These are phyloP conservation scores for Raffaelea arxii DNA, from an alignment of 2,329 filamentous ascomycete genomes.

Conservation along the genomic window DNA sequence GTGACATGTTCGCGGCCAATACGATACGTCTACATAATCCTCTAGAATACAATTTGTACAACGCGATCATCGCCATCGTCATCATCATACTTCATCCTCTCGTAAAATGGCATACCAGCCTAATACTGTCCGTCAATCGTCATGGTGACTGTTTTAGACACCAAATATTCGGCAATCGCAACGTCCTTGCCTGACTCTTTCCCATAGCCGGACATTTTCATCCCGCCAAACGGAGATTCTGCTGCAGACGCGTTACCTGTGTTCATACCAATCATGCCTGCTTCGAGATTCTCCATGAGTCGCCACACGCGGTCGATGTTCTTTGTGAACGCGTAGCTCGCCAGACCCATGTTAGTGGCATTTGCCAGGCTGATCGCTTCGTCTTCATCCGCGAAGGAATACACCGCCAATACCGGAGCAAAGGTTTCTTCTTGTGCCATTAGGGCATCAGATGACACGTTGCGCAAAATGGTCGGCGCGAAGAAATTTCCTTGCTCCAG, in stretches of 20 bases:
- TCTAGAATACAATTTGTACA: too few species aligned
- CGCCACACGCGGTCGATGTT: slow-evolving; percentile 24
- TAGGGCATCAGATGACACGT: slow-evolving; percentile 20
- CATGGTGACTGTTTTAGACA: background rate
- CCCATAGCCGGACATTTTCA: slow-evolving; percentile 15
- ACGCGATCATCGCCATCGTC: too few species aligned
- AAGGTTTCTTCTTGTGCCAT: slow-evolving; percentile 15
- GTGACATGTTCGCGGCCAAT: too few species aligned
- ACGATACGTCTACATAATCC: too few species aligned
- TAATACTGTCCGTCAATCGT: background rate
- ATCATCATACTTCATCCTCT: too few species aligned
- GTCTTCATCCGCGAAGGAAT: slow-evolving; percentile 20
- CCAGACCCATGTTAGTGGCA: slow-evolving; percentile 22
- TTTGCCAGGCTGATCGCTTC: slow-evolving; percentile 24
- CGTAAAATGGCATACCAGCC: too few species aligned
- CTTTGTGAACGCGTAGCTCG: slow-evolving; percentile 20
- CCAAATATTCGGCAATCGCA: slow-evolving; percentile 18
- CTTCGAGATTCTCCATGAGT: slow-evolving; percentile 42
- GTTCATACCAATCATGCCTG: slow-evolving; percentile 47
- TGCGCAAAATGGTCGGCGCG: slow-evolving; percentile 59
- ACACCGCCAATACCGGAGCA: slow-evolving; percentile 11
- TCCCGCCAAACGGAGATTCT: slow-evolving; percentile 16
- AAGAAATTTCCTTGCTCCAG: slow-evolving; percentile 60
- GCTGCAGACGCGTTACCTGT: slow-evolving; percentile 6
- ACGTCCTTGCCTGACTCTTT: slow-evolving; percentile 27